These are phyloP conservation scores for Cenchrus purpureus DNA, from an alignment of 176 grass and related monocot species.

Conservation along the genomic window DNA sequence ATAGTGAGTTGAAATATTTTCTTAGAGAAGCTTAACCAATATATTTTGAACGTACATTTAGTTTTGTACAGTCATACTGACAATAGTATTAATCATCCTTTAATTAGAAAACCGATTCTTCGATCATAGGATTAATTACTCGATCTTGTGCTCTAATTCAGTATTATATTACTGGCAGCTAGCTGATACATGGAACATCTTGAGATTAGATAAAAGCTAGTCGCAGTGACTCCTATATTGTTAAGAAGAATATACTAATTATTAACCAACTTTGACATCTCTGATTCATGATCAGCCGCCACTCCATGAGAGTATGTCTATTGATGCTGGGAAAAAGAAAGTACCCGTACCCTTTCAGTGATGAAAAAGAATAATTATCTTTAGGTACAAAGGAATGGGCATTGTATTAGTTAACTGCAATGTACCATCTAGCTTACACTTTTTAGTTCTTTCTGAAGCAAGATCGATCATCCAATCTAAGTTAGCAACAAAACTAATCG, in stretches of 20 bases:
- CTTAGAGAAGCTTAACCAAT: not conserved
- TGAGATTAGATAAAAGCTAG: not conserved
- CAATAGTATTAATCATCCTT: not conserved
- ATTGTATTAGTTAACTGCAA: conserved; percentile 17
- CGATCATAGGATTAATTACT: too few relatives aligned
- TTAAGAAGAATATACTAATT: not conserved
- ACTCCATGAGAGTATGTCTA: conserved; percentile 33
- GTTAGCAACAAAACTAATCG: conserved; percentile 7
- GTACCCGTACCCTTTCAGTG: not conserved
- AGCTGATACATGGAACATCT: not conserved
- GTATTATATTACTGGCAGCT: not conserved
- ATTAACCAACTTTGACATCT: not conserved
- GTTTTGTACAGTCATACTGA: not conserved
- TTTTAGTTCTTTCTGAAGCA: not conserved
- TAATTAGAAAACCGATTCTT: not conserved
- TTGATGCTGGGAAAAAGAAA: not conserved
- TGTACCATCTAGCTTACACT: not conserved
- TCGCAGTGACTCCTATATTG: not conserved
- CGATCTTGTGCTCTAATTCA: not conserved
- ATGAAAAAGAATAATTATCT: not conserved
- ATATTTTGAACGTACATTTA: not conserved
- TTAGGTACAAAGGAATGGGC: conserved; percentile 32
- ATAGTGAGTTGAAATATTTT: not conserved
- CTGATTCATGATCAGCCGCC: not conserved
- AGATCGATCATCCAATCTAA: not conserved